phyloP scores from a whole-genome alignment of 225 moss, liverwort and hornwort genomes.

The Bryoerythrophyllum caledonicum region DNA sequence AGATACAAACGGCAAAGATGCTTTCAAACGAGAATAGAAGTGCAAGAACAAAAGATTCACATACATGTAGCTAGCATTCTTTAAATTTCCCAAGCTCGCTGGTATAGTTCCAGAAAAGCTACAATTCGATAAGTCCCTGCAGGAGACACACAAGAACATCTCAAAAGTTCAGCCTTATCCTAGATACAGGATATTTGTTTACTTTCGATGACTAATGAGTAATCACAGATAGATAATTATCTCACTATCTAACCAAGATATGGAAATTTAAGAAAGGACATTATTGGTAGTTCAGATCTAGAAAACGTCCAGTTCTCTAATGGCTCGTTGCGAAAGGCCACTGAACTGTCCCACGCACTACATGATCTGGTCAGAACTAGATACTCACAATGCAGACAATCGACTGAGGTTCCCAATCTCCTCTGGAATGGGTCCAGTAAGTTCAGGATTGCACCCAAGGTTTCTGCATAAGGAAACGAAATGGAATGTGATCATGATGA shows the following conservation, averaged over 20 bases:
- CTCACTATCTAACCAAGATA: neutral
- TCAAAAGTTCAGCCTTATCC: conserved; percentile 15
- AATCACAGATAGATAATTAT: neutral
- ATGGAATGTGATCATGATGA: neutral
- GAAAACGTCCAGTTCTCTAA: neutral
- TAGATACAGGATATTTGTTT: neutral
- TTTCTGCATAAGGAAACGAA: conserved; percentile 22
- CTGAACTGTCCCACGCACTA: conserved; percentile 4
- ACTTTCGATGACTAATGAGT: neutral
- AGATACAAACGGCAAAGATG: neutral
- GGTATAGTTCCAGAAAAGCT: conserved; percentile 36
- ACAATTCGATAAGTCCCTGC: conserved; percentile 34
- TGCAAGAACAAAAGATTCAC: conserved; percentile 3
- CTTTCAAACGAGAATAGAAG: neutral
- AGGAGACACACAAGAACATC: conserved; percentile 10
- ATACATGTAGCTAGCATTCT: conserved; percentile 24
- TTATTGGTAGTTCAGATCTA: neutral
- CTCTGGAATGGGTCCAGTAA: conserved; percentile 32
- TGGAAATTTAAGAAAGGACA: neutral
- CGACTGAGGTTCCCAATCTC: conserved; percentile 30
- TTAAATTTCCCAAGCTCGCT: conserved; percentile 22
- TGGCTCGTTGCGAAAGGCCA: neutral
- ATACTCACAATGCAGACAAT: conserved; percentile 31
- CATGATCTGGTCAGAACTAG: neutral
- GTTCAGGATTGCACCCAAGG: conserved; percentile 24